Evolutionary conservation across 2,329 filamentous ascomycete species (phyloP), one percentile per base, ranked within the genome.

Genomic region (Akanthomyces uredinophilus): DNA sequence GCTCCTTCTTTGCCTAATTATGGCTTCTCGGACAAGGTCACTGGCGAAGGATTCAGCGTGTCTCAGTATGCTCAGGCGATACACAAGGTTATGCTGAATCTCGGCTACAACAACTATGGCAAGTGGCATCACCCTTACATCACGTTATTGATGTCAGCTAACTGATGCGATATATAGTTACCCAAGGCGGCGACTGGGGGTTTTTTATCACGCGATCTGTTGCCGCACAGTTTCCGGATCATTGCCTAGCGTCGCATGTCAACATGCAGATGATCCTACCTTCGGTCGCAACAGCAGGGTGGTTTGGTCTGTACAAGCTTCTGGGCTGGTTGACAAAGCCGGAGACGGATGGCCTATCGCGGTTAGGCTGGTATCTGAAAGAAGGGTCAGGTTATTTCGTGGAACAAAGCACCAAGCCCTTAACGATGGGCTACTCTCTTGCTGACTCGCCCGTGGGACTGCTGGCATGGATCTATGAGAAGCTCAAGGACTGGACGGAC

Each of bases 401-500:
- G 1, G 32, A 68, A 47, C 72, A 74, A 46, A 85, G 83, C 3
- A 92, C 89, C 0, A 87, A 88, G 62, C 90, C 91, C 0, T 85
- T 91, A 57, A 94, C 90, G 0, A 70, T 93, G 0, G 87, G 87
- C 0, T 91, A 90, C 68, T 85, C 79, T 0, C 78, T 93, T 3
- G 79, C 83, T 0, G 89, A 92, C 70, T 87, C 83, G 7, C 91
- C 90, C 0, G 83, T 90, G 0, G 88, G 83, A 0, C 75, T 92
- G 3, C 77, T 94, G 1, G 84, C 88, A 0, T 95, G 91, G 91
- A 86, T 94, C 39, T 90, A 90, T 66, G 91, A 94, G 74, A 94
- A 94, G 71, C 75, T 94, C 43, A 84, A 88, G 66, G 87, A 90
- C 67, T 94, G 90, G 90, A 87, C 86, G 0, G 89, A 93, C 68